Evolutionary conservation across 2,329 filamentous ascomycete genomes (phyloP), one percentile per base, ranked within the genome.

Genomic region (Capronia epimyces): DNA sequence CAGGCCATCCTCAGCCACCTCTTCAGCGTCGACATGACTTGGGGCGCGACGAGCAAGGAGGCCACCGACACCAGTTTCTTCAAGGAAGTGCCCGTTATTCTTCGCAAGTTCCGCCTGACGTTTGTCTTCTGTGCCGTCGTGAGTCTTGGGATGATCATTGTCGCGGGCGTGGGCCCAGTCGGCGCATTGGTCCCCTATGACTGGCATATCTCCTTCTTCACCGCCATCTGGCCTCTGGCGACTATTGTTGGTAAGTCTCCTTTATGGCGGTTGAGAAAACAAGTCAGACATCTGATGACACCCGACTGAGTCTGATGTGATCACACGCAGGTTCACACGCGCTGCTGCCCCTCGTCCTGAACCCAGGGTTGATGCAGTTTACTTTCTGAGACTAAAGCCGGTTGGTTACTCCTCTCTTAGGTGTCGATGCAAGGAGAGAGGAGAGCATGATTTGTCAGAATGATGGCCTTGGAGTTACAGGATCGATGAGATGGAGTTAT

Each of bases 41-140:
- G 88, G 88, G 87, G 87, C 44, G 82, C 87, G 1, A 94, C 89
- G 0, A 79, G 83, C 34, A 94, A 94, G 71, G 89, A 95, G 56
- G 52, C 67, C 62, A 51, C 65, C 62, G 83, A 85, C 63, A 84
- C 85, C 21, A 86, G 88, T 68, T 94, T 94, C 70, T 91, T 90
- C 70, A 85, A 87, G 53, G 88, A 93, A 65, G 80, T 90, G 15
- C 84, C 85, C 27, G 86, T 85, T 65, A 86, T 94, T 34, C 66
- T 91, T 44, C 84, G 83, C 69, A 83, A 81, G 67, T 91, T 91
- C 76, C 89, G 85, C 72, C 87, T 67, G 25, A 66, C 63, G 3
- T 70, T 71, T 56, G 22, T 66, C n/a, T 69, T 67, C 51, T 77
- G 76, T 63, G 66, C 78, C 44, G 59, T 63, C 34, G 67, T 65